These are phyloP conservation scores for Amphicarpaea edgeworthii DNA, from an alignment of 306 rosid species.

Conservation along the genomic window DNA sequence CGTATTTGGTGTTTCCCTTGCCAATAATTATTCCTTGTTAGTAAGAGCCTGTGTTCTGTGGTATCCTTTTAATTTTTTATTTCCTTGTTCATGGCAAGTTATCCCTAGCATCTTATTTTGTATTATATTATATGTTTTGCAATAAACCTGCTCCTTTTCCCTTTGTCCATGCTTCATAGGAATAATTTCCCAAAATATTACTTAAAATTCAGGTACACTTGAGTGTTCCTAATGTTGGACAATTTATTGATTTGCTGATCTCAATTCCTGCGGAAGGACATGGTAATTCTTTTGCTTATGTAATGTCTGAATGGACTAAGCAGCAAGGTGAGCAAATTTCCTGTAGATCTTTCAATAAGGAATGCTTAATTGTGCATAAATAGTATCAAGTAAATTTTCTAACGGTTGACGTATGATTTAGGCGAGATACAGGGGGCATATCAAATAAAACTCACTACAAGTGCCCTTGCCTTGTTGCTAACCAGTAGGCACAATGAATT, in stretches of 20 bases:
- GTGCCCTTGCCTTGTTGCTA: constrained; percentile 85
- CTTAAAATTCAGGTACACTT: constrained; percentile 76
- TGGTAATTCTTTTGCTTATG: constrained; percentile 74
- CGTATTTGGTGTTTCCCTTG: constrained; percentile 17
- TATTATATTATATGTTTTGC: constrained; percentile 27
- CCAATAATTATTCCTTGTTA: background rate
- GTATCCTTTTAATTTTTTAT: background rate
- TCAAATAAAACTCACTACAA: constrained; percentile 92
- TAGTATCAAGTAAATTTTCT: constrained; percentile 28
- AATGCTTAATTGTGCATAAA: background rate
- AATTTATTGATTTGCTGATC: constrained; percentile 82
- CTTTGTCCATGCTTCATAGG: background rate
- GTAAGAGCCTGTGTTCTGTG: constrained; percentile 1
- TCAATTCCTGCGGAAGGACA: constrained; percentile 80
- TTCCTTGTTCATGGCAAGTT: constrained; percentile 9
- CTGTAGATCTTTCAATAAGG: background rate
- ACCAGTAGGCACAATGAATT: constrained; percentile 71
- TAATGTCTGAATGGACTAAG: constrained; percentile 94
- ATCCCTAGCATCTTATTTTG: constrained; percentile 20
- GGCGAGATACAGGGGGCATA: constrained; percentile 95
- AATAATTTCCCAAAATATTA: constrained; percentile 31
- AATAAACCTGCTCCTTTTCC: background rate
- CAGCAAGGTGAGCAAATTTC: constrained; percentile 87
- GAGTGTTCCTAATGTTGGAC: constrained; percentile 88
- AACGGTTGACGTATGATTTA: constrained; percentile 46